A percentile compares a stretch with the other conserved stretches of the same genome.
Conservation (phyloP, 2,329 filamentous ascomycete species). For the Hymenoscyphus scutula region DNA sequence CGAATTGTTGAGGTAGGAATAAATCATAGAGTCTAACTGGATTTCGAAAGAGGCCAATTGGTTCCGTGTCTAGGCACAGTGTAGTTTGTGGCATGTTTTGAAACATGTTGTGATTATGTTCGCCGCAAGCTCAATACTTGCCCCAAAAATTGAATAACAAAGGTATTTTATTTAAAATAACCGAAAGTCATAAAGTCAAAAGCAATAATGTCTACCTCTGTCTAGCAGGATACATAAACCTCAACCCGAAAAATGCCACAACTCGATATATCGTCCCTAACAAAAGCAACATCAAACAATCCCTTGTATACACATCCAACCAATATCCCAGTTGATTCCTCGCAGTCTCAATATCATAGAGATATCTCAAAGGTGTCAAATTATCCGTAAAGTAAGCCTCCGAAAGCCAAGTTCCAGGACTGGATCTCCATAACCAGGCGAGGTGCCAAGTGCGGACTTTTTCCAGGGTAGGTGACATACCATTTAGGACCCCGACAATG, state of each 20-base stretch:
- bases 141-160: no score
- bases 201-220: constrained; percentile 20
- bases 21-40: no score
- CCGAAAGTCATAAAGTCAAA: not conserved
- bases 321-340: constrained; percentile 44
- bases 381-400: constrained; percentile 56
- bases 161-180: not conserved
- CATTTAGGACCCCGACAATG: constrained; percentile 53
- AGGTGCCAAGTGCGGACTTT: constrained; percentile 52
- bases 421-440: constrained; percentile 54
- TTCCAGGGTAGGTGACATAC: constrained; percentile 49
- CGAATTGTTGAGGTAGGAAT: not conserved
- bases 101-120: no score
- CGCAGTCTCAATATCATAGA: constrained; percentile 51
- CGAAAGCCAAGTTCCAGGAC: constrained; percentile 54
- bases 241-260: constrained; percentile 44
- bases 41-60: no score
- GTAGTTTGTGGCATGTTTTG: no score
- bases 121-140: no score
- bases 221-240: constrained; percentile 29
- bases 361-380: constrained; percentile 46
- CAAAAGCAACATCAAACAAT: constrained; percentile 44
- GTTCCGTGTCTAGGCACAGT: no score
- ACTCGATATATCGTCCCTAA: constrained; percentile 47
- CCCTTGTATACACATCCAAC: constrained; percentile 44